Percentiles rank a stretch among this genome's conserved stretches.
Conservation (phyloP, 202 grass and related monocot genomes). For the Schoenoplectus tabernaemontani region DNA sequence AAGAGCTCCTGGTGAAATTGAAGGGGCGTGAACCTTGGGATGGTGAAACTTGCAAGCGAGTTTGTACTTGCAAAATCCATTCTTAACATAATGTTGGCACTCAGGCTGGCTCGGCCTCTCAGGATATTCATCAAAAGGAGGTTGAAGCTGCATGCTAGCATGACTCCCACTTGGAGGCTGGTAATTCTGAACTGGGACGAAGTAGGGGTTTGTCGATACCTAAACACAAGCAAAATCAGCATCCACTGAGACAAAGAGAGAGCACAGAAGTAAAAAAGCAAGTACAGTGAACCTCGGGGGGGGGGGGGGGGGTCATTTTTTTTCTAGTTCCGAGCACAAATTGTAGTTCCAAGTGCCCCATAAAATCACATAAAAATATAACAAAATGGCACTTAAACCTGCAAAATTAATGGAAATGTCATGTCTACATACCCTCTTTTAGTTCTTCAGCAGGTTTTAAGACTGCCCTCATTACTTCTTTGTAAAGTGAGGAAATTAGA, state of each 20-base stretch:
- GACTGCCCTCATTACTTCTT: not conserved
- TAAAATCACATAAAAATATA: too few relatives aligned
- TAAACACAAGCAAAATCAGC: slow-evolving; percentile 27
- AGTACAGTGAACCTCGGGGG: not conserved
- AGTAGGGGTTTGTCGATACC: slow-evolving; percentile 58
- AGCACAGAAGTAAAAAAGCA: not conserved
- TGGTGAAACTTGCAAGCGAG: slow-evolving; percentile 71
- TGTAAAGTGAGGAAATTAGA: not conserved
- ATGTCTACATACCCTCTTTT: too few relatives aligned
- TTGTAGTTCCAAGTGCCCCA: not conserved
- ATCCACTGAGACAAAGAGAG: not conserved
- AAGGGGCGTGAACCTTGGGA: slow-evolving; percentile 33
- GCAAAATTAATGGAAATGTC: not conserved
- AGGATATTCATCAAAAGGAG: slow-evolving; percentile 55
- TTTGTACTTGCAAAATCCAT: slow-evolving; percentile 71
- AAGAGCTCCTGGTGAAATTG: slow-evolving; percentile 24
- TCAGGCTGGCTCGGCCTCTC: slow-evolving; percentile 68
- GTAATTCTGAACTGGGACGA: slow-evolving; percentile 48
- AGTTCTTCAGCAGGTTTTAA: not conserved
- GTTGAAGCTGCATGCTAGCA: slow-evolving; percentile 35
- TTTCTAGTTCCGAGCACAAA: not conserved
- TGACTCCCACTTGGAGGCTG: slow-evolving; percentile 35
- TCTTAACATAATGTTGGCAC: slow-evolving; percentile 72
- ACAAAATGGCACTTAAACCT: not conserved
- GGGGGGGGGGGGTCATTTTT: not conserved